Base-by-base conservation (phyloP, 2,329 filamentous ascomycete species). In the Fusarium guadeloupense region DNA sequence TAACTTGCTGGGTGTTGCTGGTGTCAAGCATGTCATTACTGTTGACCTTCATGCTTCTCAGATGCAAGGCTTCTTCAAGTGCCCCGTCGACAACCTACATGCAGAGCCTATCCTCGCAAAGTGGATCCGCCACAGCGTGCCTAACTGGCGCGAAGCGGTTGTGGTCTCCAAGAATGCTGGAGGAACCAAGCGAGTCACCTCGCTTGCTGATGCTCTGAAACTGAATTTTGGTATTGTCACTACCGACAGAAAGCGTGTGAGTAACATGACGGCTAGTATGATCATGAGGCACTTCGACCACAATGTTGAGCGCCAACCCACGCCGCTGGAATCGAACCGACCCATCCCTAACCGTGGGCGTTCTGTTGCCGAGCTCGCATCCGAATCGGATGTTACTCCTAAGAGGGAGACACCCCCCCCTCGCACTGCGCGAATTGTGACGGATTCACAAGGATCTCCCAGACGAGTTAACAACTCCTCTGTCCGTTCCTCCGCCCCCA, bases 61-160 rank as follows among this genome's bases (percentile, higher is more conserved):
- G 80, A 98, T 98, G 92, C 95, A 99, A 79, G 95, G 95, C 54
- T 99, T 99, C 80, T 99, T 99, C 84, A 91, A 91, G 72, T 97
- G 94, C 69, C 95, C 95, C 0, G 94, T 99, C 57, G 95, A 99
- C 77, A 98, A 99, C 73, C 88, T 99, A 47, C 92, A 97, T 69
- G 95, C 95, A 45, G 95, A 99, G 76, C 94, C 95, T 14, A 85
- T 98, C 62, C 92, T 99, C 71, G 93, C 94, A 48, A 90, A 92
- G 69, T 99, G 95, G 95, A 96, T 99, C 70, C 89, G 90, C 58
- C 87, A 89, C 75, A 95, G 97, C 72, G 89, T 99, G 33, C 83
- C 86, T 13, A 87, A 90, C 64, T 99, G 95, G 95, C 87, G 83
- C 60, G 89, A 97, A 67, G 93, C 92, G 9, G 95, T 99, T 7